Conservation (phyloP, 768 basidiomycete genomes). For the Leccinellum luteum region DNA sequence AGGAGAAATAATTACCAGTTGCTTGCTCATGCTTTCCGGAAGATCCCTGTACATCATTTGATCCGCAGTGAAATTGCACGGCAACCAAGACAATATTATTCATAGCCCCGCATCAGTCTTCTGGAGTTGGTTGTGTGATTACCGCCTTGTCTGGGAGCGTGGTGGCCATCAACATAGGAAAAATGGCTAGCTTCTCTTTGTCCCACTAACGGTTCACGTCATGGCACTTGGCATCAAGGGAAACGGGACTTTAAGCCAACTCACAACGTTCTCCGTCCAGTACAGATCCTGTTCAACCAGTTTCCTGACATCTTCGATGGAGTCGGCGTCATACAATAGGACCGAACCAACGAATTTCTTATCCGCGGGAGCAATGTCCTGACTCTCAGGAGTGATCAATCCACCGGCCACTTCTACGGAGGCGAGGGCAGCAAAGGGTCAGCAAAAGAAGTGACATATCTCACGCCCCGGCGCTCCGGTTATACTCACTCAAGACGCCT, state of each 20-base stretch:
- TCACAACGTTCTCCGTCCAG: constrained; percentile 41
- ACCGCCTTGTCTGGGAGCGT: constrained; percentile 26
- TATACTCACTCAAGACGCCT: constrained; percentile 50
- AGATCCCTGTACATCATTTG: constrained; percentile 1
- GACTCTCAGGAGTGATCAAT: constrained; percentile 57
- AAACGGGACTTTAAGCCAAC: constrained; percentile 17
- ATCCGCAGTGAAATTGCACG: neutral
- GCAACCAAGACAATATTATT: neutral
- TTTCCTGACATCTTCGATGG: constrained; percentile 44
- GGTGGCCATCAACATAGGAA: constrained; percentile 43
- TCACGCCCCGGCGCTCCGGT: neutral
- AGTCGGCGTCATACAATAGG: constrained; percentile 53
- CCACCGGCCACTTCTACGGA: constrained; percentile 52
- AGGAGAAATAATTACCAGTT: neutral
- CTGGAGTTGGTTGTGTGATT: constrained; percentile 22
- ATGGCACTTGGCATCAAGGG: neutral
- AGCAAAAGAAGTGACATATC: constrained; percentile 6
- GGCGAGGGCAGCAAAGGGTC: neutral
- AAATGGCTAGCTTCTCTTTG: constrained; percentile 48
- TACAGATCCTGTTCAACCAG: constrained; percentile 42
- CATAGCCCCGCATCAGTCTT: constrained; percentile 11
- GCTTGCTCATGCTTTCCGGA: neutral
- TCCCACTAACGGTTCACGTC: constrained; percentile 48
- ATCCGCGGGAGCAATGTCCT: constrained; percentile 40
- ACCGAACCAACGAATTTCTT: constrained; percentile 63